phyloP scores from a whole-genome alignment of 768 basidiomycete genomes.

The Hygrophorus russula region DNA sequence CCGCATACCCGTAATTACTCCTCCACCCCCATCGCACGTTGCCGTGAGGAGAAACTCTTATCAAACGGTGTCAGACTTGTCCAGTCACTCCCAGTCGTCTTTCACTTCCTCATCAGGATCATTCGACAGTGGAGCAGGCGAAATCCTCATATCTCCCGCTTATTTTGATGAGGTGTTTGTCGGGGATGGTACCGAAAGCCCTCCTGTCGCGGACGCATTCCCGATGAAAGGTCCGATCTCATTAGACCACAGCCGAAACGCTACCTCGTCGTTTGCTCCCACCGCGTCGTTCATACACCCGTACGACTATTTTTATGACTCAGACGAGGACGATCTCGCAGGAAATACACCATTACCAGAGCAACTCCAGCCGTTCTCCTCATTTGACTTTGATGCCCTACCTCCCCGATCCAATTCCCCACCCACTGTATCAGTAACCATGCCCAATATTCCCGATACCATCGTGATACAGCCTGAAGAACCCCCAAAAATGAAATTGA shows the following conservation, averaged over 20 bases:
- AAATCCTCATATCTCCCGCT: slow-evolving; percentile 16
- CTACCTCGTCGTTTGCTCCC: slow-evolving; percentile 15
- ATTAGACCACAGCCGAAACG: slow-evolving; percentile 11
- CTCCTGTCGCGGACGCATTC: slow-evolving; percentile 11
- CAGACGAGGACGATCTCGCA: slow-evolving; percentile 17
- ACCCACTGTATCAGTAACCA: slow-evolving; percentile 4
- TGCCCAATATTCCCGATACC: neutral
- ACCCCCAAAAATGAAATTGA: slow-evolving; percentile 12
- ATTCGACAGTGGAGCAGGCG: slow-evolving; percentile 12
- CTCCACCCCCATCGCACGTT: slow-evolving; percentile 19
- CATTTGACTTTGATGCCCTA: slow-evolving; percentile 43
- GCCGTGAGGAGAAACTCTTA: slow-evolving; percentile 11
- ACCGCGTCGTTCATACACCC: slow-evolving; percentile 43
- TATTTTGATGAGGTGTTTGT: slow-evolving; percentile 15
- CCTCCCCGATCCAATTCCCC: slow-evolving; percentile 19
- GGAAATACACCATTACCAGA: slow-evolving; percentile 20
- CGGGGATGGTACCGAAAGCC: slow-evolving; percentile 10
- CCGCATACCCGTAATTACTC: slow-evolving; percentile 15
- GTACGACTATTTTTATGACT: slow-evolving; percentile 23
- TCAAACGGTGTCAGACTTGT: slow-evolving; percentile 12
- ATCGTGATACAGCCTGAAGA: neutral
- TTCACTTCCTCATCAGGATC: slow-evolving; percentile 15
- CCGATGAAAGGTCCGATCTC: slow-evolving; percentile 8
- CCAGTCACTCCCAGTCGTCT: slow-evolving; percentile 7
- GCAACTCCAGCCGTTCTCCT: slow-evolving; percentile 25